These are phyloP conservation scores for Euphorbia peplus DNA, from an alignment of 345 rosid genomes.

Conservation along the genomic window DNA sequence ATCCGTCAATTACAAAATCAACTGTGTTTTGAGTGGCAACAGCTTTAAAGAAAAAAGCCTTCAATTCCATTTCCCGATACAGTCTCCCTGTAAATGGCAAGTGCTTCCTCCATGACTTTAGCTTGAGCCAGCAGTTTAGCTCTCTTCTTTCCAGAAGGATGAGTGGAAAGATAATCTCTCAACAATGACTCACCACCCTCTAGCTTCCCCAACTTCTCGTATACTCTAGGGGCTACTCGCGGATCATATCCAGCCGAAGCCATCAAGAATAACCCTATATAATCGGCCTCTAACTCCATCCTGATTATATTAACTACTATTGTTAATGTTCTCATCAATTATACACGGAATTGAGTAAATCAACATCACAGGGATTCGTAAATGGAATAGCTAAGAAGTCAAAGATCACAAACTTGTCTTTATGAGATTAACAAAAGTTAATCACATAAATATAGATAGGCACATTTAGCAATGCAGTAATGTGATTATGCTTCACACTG, in stretches of 20 bases:
- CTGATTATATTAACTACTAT: slow-evolving; percentile 38
- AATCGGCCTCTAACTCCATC: slow-evolving; percentile 97
- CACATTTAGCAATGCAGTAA: not conserved
- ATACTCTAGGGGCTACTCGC: slow-evolving; percentile 73
- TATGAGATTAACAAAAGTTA: too few relatives aligned
- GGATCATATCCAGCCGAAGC: slow-evolving; percentile 95
- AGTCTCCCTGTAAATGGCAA: slow-evolving; percentile 61
- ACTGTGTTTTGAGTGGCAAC: too few relatives aligned
- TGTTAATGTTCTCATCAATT: too few relatives aligned
- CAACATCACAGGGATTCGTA: not conserved
- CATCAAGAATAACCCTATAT: slow-evolving; percentile 69
- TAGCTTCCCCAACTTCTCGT: slow-evolving; percentile 70
- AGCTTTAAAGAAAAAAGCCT: slow-evolving; percentile 75
- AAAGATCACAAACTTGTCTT: not conserved
- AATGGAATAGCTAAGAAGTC: not conserved
- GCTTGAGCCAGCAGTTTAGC: slow-evolving; percentile 70
- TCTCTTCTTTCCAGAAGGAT: slow-evolving; percentile 90
- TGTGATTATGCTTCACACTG: too few relatives aligned
- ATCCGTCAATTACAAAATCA: too few relatives aligned
- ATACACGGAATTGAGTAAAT: not conserved
- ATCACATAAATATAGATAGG: too few relatives aligned
- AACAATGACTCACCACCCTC: slow-evolving; percentile 51
- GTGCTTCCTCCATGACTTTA: slow-evolving; percentile 90
- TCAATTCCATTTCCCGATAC: slow-evolving; percentile 55
- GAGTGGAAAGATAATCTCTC: slow-evolving; percentile 80